Percentiles rank a stretch among this genome's conserved stretches.
phyloP scores from a whole-genome alignment of 345 rosid genomes.

The Sapria himalayana region DNA sequence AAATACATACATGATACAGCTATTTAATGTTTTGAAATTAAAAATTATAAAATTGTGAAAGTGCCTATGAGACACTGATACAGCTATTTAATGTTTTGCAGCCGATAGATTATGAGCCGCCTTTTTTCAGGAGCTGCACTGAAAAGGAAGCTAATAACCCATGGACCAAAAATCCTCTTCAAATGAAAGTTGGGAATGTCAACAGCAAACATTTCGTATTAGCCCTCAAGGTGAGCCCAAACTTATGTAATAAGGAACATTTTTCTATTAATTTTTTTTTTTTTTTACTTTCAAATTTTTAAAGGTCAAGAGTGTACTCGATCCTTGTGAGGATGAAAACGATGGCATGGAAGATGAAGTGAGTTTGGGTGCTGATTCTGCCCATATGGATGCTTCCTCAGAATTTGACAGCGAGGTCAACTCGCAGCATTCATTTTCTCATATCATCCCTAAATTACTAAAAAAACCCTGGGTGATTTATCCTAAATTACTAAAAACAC shows the following conservation, averaged over 20 bases:
- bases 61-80: no score
- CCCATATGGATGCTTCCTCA: slow-evolving; percentile 32
- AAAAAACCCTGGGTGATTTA: no score
- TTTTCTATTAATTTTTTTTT: no score
- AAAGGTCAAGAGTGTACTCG: slow-evolving; percentile 94
- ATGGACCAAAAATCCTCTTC: slow-evolving; percentile 79
- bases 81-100: slow-evolving; percentile 14
- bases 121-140: slow-evolving; percentile 69
- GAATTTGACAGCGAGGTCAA: slow-evolving; percentile 78
- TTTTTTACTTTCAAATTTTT: no score
- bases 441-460: not conserved
- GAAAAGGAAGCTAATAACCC: slow-evolving; percentile 63
- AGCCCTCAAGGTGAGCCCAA: slow-evolving; percentile 67
- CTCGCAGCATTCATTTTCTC: slow-evolving; percentile 1
- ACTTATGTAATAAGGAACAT: no score
- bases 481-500: no score
- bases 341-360: slow-evolving; percentile 48
- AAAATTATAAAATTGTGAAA: no score
- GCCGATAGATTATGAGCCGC: slow-evolving; percentile 93
- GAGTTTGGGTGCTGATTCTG: slow-evolving; percentile 47
- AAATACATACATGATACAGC: no score
- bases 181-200: slow-evolving; percentile 91
- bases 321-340: slow-evolving; percentile 87
- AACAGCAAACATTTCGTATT: slow-evolving; percentile 86
- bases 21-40: no score